A percentile compares a stretch with the other conserved stretches of the same genome.
phyloP scores from a whole-genome alignment of 352 stramenopile species.

The Phytophthora cactorum region DNA sequence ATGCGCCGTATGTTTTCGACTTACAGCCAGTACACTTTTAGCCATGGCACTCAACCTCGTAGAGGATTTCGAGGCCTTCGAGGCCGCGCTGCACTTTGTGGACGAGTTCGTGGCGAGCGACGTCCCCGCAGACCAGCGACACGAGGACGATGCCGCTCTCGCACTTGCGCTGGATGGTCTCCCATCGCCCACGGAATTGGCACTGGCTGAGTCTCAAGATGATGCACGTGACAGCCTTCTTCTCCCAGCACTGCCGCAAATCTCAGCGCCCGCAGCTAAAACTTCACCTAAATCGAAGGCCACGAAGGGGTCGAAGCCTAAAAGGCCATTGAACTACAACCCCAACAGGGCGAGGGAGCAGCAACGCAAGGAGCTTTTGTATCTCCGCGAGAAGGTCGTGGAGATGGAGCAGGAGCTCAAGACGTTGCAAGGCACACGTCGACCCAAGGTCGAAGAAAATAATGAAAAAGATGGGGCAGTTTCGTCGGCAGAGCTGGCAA shows the following conservation, averaged over 20 bases:
- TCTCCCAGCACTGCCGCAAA: too few species aligned
- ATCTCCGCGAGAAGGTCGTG: slow-evolving; percentile 47
- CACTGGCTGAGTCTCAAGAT: slow-evolving; percentile 10
- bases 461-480: background rate
- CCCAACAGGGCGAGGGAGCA: slow-evolving; percentile 47
- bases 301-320: slow-evolving; percentile 15
- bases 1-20: background rate
- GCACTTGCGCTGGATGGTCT: slow-evolving; percentile 21
- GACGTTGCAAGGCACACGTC: slow-evolving; percentile 29
- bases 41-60: slow-evolving; percentile 29
- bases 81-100: slow-evolving; percentile 42
- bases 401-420: slow-evolving; percentile 49
- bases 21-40: background rate
- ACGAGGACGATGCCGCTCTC: slow-evolving; percentile 9
- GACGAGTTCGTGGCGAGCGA: slow-evolving; percentile 26
- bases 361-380: slow-evolving; percentile 48
- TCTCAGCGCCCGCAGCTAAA: background rate
- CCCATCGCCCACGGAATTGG: slow-evolving; percentile 19
- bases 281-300: slow-evolving; percentile 5
- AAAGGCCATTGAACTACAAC: slow-evolving; percentile 42
- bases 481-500: too few species aligned
- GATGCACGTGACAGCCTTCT: too few species aligned
- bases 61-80: slow-evolving; percentile 36
- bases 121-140: background rate
- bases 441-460: background rate